Evolutionary conservation across 2,329 filamentous ascomycete genomes (phyloP).

Genomic region (Graphiopsis chlorocephala): DNA sequence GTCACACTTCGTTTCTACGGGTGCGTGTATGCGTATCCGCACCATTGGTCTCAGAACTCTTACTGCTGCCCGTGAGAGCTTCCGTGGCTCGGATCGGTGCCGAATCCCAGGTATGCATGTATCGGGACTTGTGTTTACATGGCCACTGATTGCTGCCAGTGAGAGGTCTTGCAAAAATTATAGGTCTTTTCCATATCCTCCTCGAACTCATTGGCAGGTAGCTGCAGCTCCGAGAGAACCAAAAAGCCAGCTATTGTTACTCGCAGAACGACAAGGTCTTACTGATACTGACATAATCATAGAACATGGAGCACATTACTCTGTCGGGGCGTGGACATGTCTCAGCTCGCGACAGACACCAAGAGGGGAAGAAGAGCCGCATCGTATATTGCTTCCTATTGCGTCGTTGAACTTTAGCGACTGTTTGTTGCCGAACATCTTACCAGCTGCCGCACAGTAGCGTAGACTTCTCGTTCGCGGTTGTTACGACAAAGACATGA

Average conservation of each 20-base stretch:
- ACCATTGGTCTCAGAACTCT: neutral
- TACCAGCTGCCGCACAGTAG: neutral
- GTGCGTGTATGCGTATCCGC: neutral
- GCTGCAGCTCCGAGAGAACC: neutral
- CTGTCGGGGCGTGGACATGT: neutral
- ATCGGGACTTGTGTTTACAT: neutral
- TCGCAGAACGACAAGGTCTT: neutral
- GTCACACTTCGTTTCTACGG: neutral
- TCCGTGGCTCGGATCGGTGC: too few relatives aligned
- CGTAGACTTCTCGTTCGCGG: neutral
- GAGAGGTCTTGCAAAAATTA: neutral
- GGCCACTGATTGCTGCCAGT: neutral
- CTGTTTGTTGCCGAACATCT: neutral
- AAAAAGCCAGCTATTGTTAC: neutral
- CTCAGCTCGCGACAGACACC: neutral
- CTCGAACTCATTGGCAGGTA: too few relatives aligned
- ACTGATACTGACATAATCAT: neutral
- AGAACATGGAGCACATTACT: neutral
- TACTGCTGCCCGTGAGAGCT: neutral
- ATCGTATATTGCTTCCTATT: neutral
- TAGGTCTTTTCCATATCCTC: too few relatives aligned
- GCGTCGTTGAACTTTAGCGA: neutral
- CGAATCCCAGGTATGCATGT: neutral
- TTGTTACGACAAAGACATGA: neutral
- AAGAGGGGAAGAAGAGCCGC: neutral